These are phyloP conservation scores for Ascoidea tarda DNA, from an alignment of 805 yeast genomes.

Conservation along the genomic window DNA sequence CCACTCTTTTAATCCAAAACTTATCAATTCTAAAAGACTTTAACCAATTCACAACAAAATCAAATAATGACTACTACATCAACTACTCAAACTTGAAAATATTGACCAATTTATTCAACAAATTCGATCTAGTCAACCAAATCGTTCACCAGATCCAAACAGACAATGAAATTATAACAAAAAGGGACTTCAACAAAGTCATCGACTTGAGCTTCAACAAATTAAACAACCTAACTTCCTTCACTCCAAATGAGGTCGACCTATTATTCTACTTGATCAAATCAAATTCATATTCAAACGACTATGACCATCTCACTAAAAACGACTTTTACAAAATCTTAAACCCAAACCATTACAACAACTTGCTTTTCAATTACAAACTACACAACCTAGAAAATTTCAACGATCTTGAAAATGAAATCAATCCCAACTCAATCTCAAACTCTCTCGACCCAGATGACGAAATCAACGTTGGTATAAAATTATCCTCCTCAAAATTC, in stretches of 20 bases:
- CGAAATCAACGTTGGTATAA: conserved; percentile 14
- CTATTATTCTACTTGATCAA: conserved; percentile 18
- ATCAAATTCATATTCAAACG: conserved; percentile 7
- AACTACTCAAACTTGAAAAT: conserved; percentile 24
- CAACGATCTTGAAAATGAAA: conserved; percentile 18
- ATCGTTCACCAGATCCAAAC: conserved; percentile 16
- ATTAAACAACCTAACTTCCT: conserved; percentile 24
- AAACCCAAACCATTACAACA: conserved; percentile 25
- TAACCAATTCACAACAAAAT: conserved; percentile 13
- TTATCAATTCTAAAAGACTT: conserved; percentile 7
- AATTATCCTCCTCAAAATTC: conserved; percentile 15
- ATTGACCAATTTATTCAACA: conserved; percentile 22
- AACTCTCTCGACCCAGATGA: neutral
- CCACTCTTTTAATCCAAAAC: neutral
- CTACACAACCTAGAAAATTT: conserved; percentile 2
- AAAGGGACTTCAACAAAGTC: conserved; percentile 20
- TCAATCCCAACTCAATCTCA: conserved; percentile 11
- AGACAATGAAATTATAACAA: conserved; percentile 16
- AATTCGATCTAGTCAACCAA: conserved; percentile 26
- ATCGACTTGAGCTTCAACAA: conserved; percentile 23
- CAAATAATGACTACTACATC: conserved; percentile 17
- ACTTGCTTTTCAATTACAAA: conserved; percentile 6
- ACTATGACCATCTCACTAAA: conserved; percentile 5
- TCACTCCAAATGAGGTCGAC: conserved; percentile 27
- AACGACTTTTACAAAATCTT: conserved; percentile 26